Evolutionary conservation across 2,329 filamentous ascomycete species (phyloP), one percentile per base, ranked within the genome.

Genomic region (Scytalidium lignicola): DNA sequence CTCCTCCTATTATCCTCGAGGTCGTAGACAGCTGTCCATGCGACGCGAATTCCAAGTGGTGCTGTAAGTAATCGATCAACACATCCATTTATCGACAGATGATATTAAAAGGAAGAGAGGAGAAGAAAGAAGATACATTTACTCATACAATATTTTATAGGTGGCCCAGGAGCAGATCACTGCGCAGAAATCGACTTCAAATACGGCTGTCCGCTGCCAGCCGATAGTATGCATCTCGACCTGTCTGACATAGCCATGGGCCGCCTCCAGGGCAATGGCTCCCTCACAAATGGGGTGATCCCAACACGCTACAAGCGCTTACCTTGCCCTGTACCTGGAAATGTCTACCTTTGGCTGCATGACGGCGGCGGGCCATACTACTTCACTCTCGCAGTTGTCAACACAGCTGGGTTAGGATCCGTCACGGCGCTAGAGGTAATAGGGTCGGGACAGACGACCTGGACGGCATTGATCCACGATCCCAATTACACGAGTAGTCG

Each of bases 1-100:
- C 52, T 12, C 39, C 43, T 43, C 54, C 52, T 9, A 53, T 56
- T 20, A 43, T 52, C 13, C 50, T 55, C 19, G 50, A 56, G 23
- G 40, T 56, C 17, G 50, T 55, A 9, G 54, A 53, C 37, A 49
- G 47, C 28, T 56, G 52, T 43, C 52, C 50, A 15, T 56, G 54
- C 26, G 44, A 47, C 20, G 50, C 54, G 17, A 56, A 56, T 26
- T 43, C 44, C 12, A 56, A 55, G 42, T 56, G 54, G 52, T 56
- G 52, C 18, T 55, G 52, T 53, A 44, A 48, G 51, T 47, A 15
- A 3, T 44, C 46, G n/a, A 5, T 51, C 53, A 2, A 29, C 18
- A n/a, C n/a, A n/a, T n/a, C n/a, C n/a, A n/a, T n/a, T n/a, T n/a
- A n/a, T n/a, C n/a, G n/a, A n/a, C n/a, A n/a, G n/a, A n/a, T n/a